Conservation (phyloP, 108 stramenopile species). For the Cyclotella atomus region DNA sequence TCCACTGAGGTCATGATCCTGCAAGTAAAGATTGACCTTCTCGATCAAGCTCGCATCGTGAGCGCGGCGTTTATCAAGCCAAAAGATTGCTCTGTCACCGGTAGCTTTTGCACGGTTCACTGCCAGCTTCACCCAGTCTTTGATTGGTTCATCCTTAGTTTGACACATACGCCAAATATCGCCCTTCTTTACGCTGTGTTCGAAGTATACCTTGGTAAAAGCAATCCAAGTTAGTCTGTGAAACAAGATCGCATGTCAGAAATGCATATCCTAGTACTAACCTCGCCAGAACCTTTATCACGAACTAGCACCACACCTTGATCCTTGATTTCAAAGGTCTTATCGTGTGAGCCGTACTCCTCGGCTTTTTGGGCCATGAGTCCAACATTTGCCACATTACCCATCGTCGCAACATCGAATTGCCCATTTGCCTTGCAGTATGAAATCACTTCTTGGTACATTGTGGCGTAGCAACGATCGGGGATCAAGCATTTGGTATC, state of each 20-base stretch:
- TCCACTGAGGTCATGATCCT: slow-evolving; percentile 86
- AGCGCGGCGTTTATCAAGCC: slow-evolving; percentile 91
- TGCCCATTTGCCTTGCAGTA: slow-evolving; percentile 89
- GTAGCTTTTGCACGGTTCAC: slow-evolving; percentile 84
- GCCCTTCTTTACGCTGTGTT: slow-evolving; percentile 83
- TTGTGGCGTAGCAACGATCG: slow-evolving; percentile 91
- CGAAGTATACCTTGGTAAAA: slow-evolving; percentile 73
- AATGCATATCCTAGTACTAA: slow-evolving; percentile 3
- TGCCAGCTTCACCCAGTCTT: slow-evolving; percentile 92
- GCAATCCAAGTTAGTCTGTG: no score
- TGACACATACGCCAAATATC: slow-evolving; percentile 96
- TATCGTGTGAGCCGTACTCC: slow-evolving; percentile 95
- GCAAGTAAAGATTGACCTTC: slow-evolving; percentile 86
- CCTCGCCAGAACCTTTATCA: slow-evolving; percentile 79
- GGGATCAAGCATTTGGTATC: slow-evolving; percentile 94
- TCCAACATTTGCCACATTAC: slow-evolving; percentile 85
- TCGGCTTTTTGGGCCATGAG: slow-evolving; percentile 95
- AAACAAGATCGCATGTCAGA: no score
- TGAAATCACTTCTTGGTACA: slow-evolving; percentile 88
- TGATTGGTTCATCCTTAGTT: slow-evolving; percentile 91
- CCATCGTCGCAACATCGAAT: slow-evolving; percentile 92
- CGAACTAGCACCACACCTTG: slow-evolving; percentile 75
- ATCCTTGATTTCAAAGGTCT: slow-evolving; percentile 86
- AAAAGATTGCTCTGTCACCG: slow-evolving; percentile 84
- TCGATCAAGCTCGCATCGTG: slow-evolving; percentile 87